Conservation (phyloP, 164 flowering plant genomes). For the Magnolia kwangsiensis region DNA sequence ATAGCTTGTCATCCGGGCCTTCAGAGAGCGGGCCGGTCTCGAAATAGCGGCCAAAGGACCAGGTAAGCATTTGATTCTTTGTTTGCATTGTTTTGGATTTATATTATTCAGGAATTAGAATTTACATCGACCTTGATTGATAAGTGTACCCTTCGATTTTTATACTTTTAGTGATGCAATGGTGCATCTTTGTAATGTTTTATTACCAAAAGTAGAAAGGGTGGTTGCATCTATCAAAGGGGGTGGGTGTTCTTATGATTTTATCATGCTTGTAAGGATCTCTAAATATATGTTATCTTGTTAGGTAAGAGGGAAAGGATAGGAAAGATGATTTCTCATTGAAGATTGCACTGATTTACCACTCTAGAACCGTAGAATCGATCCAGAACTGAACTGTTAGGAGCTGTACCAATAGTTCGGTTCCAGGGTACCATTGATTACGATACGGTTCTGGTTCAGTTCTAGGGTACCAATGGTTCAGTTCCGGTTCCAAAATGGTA, state of each 20-base stretch:
- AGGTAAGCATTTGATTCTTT: constrained; percentile 42
- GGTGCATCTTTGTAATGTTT: neutral
- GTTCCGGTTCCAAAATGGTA: no score
- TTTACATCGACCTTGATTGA: neutral
- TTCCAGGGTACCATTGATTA: no score
- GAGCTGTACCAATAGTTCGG: no score
- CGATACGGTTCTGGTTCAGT: no score
- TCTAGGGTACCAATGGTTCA: no score
- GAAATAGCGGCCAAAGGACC: constrained; percentile 85
- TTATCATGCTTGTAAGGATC: neutral
- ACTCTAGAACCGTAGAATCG: no score
- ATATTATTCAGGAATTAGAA: neutral
- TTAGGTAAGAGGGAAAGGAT: neutral
- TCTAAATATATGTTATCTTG: neutral
- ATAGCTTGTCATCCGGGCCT: constrained; percentile 53
- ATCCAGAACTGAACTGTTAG: no score
- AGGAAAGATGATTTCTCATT: neutral
- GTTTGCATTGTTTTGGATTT: neutral
- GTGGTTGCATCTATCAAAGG: neutral
- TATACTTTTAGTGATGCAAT: neutral
- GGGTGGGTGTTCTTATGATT: neutral
- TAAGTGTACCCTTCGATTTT: neutral
- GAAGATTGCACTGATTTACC: neutral
- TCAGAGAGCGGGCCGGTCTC: constrained; percentile 72
- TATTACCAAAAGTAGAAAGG: neutral